Base-by-base conservation (phyloP, 768 basidiomycete species). In the Leucocoprinus birnbaumii region DNA sequence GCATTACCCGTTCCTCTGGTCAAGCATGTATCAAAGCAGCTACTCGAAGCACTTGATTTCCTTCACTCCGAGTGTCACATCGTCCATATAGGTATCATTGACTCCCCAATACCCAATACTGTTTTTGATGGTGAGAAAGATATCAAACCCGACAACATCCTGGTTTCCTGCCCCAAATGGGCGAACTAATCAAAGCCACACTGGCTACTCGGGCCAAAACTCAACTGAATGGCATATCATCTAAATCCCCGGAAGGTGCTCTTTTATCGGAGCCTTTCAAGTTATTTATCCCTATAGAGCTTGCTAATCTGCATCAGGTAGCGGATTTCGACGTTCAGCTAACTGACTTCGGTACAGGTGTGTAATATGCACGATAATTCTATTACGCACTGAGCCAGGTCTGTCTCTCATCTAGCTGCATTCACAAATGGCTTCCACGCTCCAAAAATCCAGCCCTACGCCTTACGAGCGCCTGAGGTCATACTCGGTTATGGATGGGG, bases 371-470 rank as follows among this genome's bases (percentile, higher is more conserved):
- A 38, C 14, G 40, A 21, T 24, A 11, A 14, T 14, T 38, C 11
- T 38, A 16, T n/a, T 38, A n/a, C n/a, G n/a, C n/a, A n/a, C n/a
- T n/a, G n/a, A n/a, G n/a, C n/a, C n/a, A n/a, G n/a, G n/a, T n/a
- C n/a, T n/a, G n/a, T n/a, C n/a, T n/a, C n/a, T n/a, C n/a, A n/a
- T 38, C 11, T 14, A 38, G 38, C 38, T n/a, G 38, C 38, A n/a
- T 46, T 53, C 38, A 37, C 16, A 13, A 46, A 34, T 19, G n/a
- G 9, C 31, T 22, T 14, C 25, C 48, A 34, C 21, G 89, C 89
- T 48, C 84, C 88, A 66, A 82, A 86, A 60, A 89, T 90, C 59
- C 82, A 91, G 71, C 91, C 90, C 9, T 69, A 85, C 59, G 87
- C 89, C 61, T 90, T 91, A 64, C 78, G 90, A 31, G 84, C 85